Percentiles rank a stretch among this genome's conserved stretches.
Conservation (phyloP, 2,329 filamentous ascomycete genomes). For the Alternaria triticimaculans region DNA sequence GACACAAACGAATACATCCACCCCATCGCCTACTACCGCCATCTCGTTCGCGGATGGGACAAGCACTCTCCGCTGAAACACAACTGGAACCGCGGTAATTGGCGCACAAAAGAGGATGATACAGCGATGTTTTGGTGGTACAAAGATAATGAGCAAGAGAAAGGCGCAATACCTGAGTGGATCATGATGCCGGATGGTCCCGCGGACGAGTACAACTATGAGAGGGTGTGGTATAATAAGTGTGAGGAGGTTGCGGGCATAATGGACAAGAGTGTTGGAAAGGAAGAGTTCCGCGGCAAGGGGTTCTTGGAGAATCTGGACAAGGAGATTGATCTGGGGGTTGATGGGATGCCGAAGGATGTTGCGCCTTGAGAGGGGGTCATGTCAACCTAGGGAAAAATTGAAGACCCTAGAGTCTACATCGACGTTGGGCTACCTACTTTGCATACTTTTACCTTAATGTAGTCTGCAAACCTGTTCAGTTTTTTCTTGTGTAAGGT, state of each 20-base stretch:
- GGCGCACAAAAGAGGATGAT: slow-evolving; percentile 14
- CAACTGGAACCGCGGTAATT: slow-evolving; percentile 29
- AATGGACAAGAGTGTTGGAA: slow-evolving; percentile 16
- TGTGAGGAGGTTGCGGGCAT: slow-evolving; percentile 31
- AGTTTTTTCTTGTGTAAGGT: neutral
- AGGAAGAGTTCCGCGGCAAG: slow-evolving; percentile 18
- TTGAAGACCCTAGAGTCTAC: neutral
- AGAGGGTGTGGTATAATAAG: slow-evolving; percentile 37
- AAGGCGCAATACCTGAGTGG: slow-evolving; percentile 37
- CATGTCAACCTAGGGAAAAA: neutral
- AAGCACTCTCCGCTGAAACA: slow-evolving; percentile 28
- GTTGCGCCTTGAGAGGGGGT: slow-evolving; percentile 13
- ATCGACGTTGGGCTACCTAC: neutral
- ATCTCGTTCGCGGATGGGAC: slow-evolving; percentile 33
- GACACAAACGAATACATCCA: slow-evolving; percentile 61
- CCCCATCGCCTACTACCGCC: slow-evolving; percentile 45
- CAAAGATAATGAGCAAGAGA: slow-evolving; percentile 20
- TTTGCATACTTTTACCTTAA: neutral
- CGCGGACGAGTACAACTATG: slow-evolving; percentile 32
- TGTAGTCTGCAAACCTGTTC: neutral
- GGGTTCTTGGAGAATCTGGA: slow-evolving; percentile 37
- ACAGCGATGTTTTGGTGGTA: slow-evolving; percentile 41
- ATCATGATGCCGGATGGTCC: slow-evolving; percentile 29
- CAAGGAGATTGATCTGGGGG: slow-evolving; percentile 30
- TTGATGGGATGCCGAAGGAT: slow-evolving; percentile 23